Percentiles rank a stretch among this genome's conserved stretches.
phyloP scores from a whole-genome alignment of 2,329 filamentous ascomycete species.

The Blastomyces parvus region DNA sequence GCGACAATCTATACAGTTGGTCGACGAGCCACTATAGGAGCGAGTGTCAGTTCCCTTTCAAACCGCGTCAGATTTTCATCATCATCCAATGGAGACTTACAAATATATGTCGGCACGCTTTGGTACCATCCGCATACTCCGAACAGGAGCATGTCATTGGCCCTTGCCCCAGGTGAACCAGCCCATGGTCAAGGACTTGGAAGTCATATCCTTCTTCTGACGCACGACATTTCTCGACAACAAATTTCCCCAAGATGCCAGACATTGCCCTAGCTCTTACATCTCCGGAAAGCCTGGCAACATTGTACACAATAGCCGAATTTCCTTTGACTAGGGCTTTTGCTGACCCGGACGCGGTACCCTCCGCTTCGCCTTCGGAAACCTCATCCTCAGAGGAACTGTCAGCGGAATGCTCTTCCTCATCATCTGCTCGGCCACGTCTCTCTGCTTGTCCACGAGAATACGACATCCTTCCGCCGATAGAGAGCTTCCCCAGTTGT shows the following conservation, averaged over 20 bases:
- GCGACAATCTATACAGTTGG: slow-evolving; percentile 30
- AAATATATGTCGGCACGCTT: slow-evolving; percentile 36
- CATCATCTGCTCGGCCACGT: slow-evolving; percentile 15
- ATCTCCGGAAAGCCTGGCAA: slow-evolving; percentile 10
- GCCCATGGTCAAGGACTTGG: slow-evolving; percentile 28
- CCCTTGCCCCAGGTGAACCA: slow-evolving; percentile 25
- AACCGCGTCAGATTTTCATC: neutral
- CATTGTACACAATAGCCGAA: slow-evolving; percentile 14
- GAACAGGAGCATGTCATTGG: slow-evolving; percentile 29
- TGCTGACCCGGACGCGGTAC: neutral
- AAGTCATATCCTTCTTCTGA: slow-evolving; percentile 29
- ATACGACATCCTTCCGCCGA: slow-evolving; percentile 28
- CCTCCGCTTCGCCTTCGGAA: slow-evolving; percentile 14
- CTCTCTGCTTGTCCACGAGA: slow-evolving; percentile 23
- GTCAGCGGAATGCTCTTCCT: slow-evolving; percentile 11
- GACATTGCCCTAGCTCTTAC: slow-evolving; percentile 11
- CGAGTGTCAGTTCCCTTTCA: slow-evolving; percentile 7
- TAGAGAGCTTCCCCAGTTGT: slow-evolving; percentile 32
- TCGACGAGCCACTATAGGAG: slow-evolving; percentile 33
- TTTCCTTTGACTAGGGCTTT: slow-evolving; percentile 10
- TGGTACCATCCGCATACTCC: slow-evolving; percentile 24
- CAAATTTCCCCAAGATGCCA: slow-evolving; percentile 16
- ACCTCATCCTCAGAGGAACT: slow-evolving; percentile 20
- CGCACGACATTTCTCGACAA: slow-evolving; percentile 22
- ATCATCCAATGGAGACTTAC: slow-evolving; percentile 22